phyloP scores from a whole-genome alignment of 768 basidiomycete species.

The Boletus sp. region DNA sequence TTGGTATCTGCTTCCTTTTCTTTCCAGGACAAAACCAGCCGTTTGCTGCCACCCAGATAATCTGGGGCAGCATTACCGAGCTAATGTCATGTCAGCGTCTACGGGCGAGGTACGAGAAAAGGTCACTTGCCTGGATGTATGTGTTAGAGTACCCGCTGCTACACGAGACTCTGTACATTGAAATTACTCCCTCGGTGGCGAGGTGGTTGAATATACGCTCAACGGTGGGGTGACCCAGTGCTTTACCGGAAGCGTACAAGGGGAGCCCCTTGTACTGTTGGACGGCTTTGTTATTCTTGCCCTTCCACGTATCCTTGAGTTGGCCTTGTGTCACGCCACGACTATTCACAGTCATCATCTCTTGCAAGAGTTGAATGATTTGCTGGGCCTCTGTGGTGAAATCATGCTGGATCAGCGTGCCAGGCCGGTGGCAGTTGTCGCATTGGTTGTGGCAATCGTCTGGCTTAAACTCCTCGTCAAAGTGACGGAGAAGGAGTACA shows the following conservation, averaged over 20 bases:
- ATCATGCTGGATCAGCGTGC: constrained; percentile 47
- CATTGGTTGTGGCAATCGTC: constrained; percentile 66
- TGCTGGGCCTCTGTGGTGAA: constrained; percentile 56
- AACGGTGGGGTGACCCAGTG: constrained; percentile 47
- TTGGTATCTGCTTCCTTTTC: constrained; percentile 15
- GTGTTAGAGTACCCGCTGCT: constrained; percentile 47
- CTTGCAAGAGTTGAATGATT: constrained; percentile 56
- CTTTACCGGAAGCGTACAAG: constrained; percentile 52
- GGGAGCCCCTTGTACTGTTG: constrained; percentile 47
- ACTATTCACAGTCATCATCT: constrained; percentile 38
- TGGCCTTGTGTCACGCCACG: constrained; percentile 57
- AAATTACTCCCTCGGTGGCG: constrained; percentile 46
- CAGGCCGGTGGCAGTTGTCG: constrained; percentile 72
- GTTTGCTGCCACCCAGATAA: constrained; percentile 18
- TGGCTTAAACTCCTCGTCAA: constrained; percentile 75
- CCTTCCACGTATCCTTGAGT: constrained; percentile 62
- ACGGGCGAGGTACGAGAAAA: background rate
- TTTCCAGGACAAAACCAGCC: constrained; percentile 27
- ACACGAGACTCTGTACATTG: constrained; percentile 42
- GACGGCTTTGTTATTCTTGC: constrained; percentile 45
- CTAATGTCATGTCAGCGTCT: constrained; percentile 9
- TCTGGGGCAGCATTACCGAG: constrained; percentile 19
- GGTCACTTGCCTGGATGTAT: constrained; percentile 47
- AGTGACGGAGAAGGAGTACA: constrained; percentile 82
- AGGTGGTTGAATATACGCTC: constrained; percentile 67